These are phyloP conservation scores for Entomortierella chlamydospora DNA, from an alignment of 192 early-diverging fungal genomes.

Conservation along the genomic window DNA sequence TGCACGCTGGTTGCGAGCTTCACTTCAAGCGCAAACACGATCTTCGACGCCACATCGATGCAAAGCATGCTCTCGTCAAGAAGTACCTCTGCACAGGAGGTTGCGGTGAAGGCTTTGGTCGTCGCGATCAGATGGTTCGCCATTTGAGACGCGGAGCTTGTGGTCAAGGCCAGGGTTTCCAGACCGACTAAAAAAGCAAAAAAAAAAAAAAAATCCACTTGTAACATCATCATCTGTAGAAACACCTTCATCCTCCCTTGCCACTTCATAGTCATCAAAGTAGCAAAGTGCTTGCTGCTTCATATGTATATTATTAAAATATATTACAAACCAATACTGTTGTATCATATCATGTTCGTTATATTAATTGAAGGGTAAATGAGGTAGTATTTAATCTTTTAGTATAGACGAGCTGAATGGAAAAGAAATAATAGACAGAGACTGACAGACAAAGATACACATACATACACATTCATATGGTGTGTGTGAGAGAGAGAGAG, in stretches of 20 bases:
- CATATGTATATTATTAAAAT: too few relatives aligned
- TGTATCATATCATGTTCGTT: too few relatives aligned
- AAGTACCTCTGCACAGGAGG: conserved; percentile 55
- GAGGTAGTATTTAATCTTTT: too few relatives aligned
- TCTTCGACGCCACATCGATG: conserved; percentile 53
- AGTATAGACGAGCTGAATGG: too few relatives aligned
- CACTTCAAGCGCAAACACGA: conserved; percentile 61
- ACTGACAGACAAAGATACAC: too few relatives aligned
- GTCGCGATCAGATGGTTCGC: conserved; percentile 53
- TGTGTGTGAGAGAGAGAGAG: too few relatives aligned
- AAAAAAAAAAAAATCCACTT: too few relatives aligned
- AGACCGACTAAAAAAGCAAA: conserved; percentile 54
- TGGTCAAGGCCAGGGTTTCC: conserved; percentile 44
- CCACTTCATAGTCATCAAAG: neutral
- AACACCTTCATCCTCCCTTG: neutral
- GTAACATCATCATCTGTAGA: neutral
- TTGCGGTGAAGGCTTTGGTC: conserved; percentile 50
- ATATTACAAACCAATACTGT: too few relatives aligned
- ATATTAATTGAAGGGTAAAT: too few relatives aligned
- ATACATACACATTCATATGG: too few relatives aligned
- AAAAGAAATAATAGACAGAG: too few relatives aligned
- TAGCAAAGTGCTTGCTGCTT: conserved; percentile 48
- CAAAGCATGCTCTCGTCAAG: conserved; percentile 51
- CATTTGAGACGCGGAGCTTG: conserved; percentile 39
- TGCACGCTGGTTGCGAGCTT: conserved; percentile 38